A percentile compares a stretch with the other conserved stretches of the same genome.
Conservation (phyloP, 345 rosid species). For the Moringa oleifera region DNA sequence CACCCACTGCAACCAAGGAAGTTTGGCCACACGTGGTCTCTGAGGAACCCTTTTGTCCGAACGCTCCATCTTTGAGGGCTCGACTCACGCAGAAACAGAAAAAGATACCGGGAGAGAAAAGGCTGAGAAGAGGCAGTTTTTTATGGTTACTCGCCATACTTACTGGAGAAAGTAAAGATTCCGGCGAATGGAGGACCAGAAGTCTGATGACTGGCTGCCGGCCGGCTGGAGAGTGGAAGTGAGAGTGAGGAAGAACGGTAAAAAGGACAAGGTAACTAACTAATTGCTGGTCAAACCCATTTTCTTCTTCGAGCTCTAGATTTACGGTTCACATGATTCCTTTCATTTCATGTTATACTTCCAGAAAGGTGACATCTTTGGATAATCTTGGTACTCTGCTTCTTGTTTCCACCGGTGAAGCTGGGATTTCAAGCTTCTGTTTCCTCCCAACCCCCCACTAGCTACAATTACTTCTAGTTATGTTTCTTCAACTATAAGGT, state of each 20-base stretch:
- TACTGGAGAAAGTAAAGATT: conserved; percentile 14
- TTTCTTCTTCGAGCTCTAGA: not conserved
- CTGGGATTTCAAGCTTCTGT: not conserved
- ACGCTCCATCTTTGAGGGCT: conserved; percentile 1
- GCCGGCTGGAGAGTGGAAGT: conserved; percentile 60
- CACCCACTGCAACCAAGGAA: not conserved
- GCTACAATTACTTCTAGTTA: no score
- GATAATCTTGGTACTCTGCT: not conserved
- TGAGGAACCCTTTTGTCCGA: not conserved
- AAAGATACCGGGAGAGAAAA: not conserved
- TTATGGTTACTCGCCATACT: not conserved
- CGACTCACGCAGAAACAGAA: not conserved
- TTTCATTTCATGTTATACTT: conserved; percentile 4
- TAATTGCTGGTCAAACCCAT: conserved; percentile 2
- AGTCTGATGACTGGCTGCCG: conserved; percentile 39
- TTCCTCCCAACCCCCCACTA: no score
- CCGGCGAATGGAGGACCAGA: conserved; percentile 23
- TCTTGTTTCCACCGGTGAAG: not conserved
- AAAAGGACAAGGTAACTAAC: conserved; percentile 83
- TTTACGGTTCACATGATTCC: no score
- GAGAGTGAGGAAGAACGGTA: conserved; percentile 52
- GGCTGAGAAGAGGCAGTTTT: not conserved
- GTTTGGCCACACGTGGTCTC: not conserved
- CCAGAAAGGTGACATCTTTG: conserved; percentile 17
- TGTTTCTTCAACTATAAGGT: not conserved